These are phyloP conservation scores for Myriangium duriaei DNA, from an alignment of 2,329 filamentous ascomycete genomes.

Conservation along the genomic window DNA sequence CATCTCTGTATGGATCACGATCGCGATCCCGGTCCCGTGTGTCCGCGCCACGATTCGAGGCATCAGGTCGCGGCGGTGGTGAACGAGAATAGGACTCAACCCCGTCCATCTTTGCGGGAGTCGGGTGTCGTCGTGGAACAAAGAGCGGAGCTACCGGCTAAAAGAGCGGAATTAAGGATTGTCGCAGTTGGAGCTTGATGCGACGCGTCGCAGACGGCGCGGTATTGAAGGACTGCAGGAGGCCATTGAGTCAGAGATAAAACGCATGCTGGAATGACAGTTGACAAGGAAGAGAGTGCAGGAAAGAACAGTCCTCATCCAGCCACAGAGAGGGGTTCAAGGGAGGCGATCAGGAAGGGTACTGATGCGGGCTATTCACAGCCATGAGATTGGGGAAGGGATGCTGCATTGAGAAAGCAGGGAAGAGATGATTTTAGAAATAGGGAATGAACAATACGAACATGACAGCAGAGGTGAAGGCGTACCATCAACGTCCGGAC, in stretches of 20 bases:
- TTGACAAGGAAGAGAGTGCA: constrained; percentile 10
- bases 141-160: too few relatives aligned
- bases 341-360: constrained; percentile 6
- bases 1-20: constrained; percentile 18
- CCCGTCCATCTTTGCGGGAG: constrained; percentile 14
- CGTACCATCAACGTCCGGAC: too few relatives aligned
- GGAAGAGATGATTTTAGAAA: too few relatives aligned
- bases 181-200: too few relatives aligned
- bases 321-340: constrained; percentile 5
- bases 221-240: constrained; percentile 8
- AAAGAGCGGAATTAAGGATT: too few relatives aligned
- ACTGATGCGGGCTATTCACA: constrained; percentile 5
- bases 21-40: constrained; percentile 14
- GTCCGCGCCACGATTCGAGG: background rate
- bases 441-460: too few relatives aligned
- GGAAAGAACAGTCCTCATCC: constrained; percentile 11
- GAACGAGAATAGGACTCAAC: constrained; percentile 12
- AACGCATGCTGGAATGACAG: background rate
- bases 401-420: too few relatives aligned
- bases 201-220: constrained; percentile 9
- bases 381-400: background rate
- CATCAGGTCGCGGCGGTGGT: constrained; percentile 10
- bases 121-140: too few relatives aligned
- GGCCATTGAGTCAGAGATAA: constrained; percentile 13
- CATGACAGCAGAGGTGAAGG: too few relatives aligned